Percentiles rank a stretch among this genome's conserved stretches.
These are phyloP conservation scores for Phylloporus sp. DNA, from an alignment of 768 basidiomycete species.

Conservation along the genomic window DNA sequence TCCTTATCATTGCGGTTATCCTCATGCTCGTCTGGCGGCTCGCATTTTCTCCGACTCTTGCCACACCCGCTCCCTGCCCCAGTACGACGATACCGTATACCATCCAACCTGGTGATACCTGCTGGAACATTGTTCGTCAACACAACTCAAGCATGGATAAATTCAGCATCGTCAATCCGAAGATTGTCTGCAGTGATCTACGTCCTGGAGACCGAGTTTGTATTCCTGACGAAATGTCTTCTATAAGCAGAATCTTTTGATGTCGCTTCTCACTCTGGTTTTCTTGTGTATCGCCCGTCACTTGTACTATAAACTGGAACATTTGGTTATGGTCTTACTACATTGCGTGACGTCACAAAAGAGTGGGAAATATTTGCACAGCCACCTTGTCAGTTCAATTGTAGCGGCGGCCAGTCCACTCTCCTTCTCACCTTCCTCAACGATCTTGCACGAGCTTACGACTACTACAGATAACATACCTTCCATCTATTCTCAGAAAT, in stretches of 20 bases:
- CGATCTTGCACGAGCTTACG: constrained; percentile 29
- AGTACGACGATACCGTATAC: constrained; percentile 42
- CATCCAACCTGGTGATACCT: constrained; percentile 57
- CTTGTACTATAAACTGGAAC: constrained; percentile 19
- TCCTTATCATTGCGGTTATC: constrained; percentile 61
- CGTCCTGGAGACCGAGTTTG: constrained; percentile 61
- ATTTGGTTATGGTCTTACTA: not conserved
- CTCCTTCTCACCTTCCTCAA: constrained; percentile 4
- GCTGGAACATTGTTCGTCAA: constrained; percentile 56
- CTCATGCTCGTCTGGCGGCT: constrained; percentile 65
- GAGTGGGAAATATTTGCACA: constrained; percentile 16
- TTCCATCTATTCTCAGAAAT: constrained; percentile 23
- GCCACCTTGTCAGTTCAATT: constrained; percentile 23
- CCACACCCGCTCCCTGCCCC: constrained; percentile 26
- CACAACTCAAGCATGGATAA: constrained; percentile 50
- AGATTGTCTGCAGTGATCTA: constrained; percentile 53
- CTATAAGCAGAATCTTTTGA: constrained; percentile 29
- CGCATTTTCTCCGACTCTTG: constrained; percentile 36
- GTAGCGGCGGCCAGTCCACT: constrained; percentile 9
- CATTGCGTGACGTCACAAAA: constrained; percentile 19
- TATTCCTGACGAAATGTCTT: constrained; percentile 42
- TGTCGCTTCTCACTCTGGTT: not conserved
- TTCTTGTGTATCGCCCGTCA: constrained; percentile 8
- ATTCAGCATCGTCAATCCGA: constrained; percentile 49
- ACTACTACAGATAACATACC: constrained; percentile 16